Evolutionary conservation across 2,329 filamentous ascomycete genomes (phyloP).

Genomic region (Venturia pyrina): DNA sequence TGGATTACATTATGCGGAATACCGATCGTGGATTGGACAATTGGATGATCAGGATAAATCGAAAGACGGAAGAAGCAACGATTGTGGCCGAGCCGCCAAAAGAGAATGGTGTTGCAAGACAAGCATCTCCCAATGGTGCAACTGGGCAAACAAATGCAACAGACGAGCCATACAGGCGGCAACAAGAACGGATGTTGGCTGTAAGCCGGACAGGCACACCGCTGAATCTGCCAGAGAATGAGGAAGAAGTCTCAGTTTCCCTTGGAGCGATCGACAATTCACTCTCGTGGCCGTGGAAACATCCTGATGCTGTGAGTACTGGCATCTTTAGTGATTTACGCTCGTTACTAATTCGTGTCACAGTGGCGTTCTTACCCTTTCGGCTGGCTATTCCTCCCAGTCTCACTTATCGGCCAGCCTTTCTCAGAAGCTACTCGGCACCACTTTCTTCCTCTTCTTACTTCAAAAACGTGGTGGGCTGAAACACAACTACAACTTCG

Average conservation of each 20-base stretch:
- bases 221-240: constrained; percentile 21
- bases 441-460: constrained; percentile 91
- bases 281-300: constrained; percentile 97
- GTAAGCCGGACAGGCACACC: constrained; percentile 48
- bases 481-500: constrained; percentile 84
- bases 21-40: constrained; percentile 95
- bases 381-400: constrained; percentile 94
- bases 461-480: constrained; percentile 93
- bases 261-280: constrained; percentile 97
- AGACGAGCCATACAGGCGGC: constrained; percentile 53
- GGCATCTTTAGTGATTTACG: constrained; percentile 30
- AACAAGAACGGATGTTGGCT: constrained; percentile 77
- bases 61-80: constrained; percentile 68
- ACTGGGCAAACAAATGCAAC: constrained; percentile 40
- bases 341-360: constrained; percentile 16
- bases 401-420: constrained; percentile 89
- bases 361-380: constrained; percentile 84
- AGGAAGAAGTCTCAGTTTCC: constrained; percentile 50
- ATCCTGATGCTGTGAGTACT: constrained; percentile 68
- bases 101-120: constrained; percentile 33
- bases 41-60: constrained; percentile 98
- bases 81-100: constrained; percentile 78
- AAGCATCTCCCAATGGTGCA: constrained; percentile 19
- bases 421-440: constrained; percentile 90
- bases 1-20: constrained; percentile 99